Percentiles rank a stretch among this genome's conserved stretches.
Conservation (phyloP, 2,329 filamentous ascomycete genomes). For the Cephalotrichum gorgonifer region DNA sequence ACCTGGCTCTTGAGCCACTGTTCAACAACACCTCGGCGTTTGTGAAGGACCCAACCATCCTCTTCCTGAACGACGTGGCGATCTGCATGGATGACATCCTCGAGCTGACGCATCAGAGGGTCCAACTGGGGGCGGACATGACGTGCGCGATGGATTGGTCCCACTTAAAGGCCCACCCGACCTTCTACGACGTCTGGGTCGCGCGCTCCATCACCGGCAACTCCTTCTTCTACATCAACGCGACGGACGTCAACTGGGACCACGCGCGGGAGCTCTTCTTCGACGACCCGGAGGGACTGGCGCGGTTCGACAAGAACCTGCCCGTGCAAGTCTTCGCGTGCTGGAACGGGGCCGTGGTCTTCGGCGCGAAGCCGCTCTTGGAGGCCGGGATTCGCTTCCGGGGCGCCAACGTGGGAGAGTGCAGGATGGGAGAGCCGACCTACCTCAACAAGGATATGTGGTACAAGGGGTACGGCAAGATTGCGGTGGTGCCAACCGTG, state of each 20-base stretch:
- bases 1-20: conserved; percentile 39
- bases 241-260: conserved; percentile 38
- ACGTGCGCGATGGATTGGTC: conserved; percentile 51
- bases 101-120: conserved; percentile 40
- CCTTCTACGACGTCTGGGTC: conserved; percentile 50
- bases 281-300: conserved; percentile 27
- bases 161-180: conserved; percentile 28
- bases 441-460: conserved; percentile 49
- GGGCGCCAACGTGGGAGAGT: conserved; percentile 27
- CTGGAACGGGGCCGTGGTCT: conserved; percentile 46
- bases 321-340: conserved; percentile 52
- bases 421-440: conserved; percentile 42
- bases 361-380: conserved; percentile 36
- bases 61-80: conserved; percentile 46
- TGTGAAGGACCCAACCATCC: conserved; percentile 27
- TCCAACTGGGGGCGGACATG: conserved; percentile 37
- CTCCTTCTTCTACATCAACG: conserved; percentile 40
- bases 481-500: conserved; percentile 45
- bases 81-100: conserved; percentile 45
- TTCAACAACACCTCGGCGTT: conserved; percentile 15
- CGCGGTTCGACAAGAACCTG: conserved; percentile 20
- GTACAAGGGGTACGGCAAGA: conserved; percentile 34
- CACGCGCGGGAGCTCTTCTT: conserved; percentile 40
- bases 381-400: conserved; percentile 34
- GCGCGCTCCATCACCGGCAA: conserved; percentile 41